Conservation (phyloP, 169 alveolate genomes). For the Hepatocystis sp. region DNA sequence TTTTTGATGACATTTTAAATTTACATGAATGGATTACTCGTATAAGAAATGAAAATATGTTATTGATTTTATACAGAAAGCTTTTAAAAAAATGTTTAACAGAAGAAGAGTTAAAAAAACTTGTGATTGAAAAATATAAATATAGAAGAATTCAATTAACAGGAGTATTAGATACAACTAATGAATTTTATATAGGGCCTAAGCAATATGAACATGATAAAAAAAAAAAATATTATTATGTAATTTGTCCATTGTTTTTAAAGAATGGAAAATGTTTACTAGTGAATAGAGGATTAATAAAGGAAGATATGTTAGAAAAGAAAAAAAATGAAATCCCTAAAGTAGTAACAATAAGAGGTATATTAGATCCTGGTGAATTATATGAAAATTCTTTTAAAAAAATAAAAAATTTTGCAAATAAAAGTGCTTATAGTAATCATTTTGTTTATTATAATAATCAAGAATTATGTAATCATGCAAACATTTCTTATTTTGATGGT, state of each 20-base stretch:
- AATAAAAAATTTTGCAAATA: constrained; percentile 43
- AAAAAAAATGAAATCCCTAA: constrained; percentile 81
- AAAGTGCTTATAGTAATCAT: constrained; percentile 71
- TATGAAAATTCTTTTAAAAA: constrained; percentile 66
- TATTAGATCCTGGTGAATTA: constrained; percentile 87
- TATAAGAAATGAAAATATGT: constrained; percentile 59
- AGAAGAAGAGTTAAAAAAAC: constrained; percentile 58
- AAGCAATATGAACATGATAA: constrained; percentile 78
- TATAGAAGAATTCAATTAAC: constrained; percentile 81
- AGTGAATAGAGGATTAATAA: constrained; percentile 88
- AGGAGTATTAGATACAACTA: constrained; percentile 88
- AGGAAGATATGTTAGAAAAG: constrained; percentile 70
- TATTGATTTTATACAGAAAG: constrained; percentile 24
- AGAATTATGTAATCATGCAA: constrained; percentile 80
- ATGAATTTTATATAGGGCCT: constrained; percentile 88
- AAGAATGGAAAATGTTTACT: constrained; percentile 84
- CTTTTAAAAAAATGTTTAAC: constrained; percentile 29
- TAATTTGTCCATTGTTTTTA: constrained; percentile 87
- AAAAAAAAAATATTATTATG: constrained; percentile 77
- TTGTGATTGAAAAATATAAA: constrained; percentile 55
- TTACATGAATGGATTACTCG: constrained; percentile 32
- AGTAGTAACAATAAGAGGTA: constrained; percentile 88
- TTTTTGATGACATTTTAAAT: constrained; percentile 20
- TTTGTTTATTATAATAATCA: constrained; percentile 82
- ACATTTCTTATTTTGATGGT: constrained; percentile 73